These are phyloP conservation scores for Colletotrichum orbiculare DNA, from an alignment of 2,329 filamentous ascomycete genomes.

Conservation along the genomic window DNA sequence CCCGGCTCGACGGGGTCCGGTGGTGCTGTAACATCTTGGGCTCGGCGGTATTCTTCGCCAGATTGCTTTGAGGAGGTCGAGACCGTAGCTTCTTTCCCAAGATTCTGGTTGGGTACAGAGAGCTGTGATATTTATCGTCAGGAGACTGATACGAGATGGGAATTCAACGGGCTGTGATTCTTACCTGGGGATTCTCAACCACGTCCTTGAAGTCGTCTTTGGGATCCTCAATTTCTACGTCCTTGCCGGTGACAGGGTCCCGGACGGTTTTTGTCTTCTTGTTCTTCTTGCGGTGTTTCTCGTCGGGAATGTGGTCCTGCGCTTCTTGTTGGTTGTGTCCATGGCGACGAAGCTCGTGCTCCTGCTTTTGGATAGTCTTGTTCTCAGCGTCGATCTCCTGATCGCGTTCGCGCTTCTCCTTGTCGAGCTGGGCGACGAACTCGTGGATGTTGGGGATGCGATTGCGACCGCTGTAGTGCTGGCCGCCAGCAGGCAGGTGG, in stretches of 20 bases:
- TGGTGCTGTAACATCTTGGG: constrained; percentile 90
- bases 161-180: constrained; percentile 14
- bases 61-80: constrained; percentile 78
- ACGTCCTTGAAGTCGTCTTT: constrained; percentile 75
- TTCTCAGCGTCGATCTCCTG: constrained; percentile 72
- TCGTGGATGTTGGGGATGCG: constrained; percentile 89
- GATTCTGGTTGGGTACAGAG: constrained; percentile 89
- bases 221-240: constrained; percentile 88
- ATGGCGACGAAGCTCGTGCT: constrained; percentile 7
- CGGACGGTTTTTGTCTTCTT: constrained; percentile 77
- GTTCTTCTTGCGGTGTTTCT: constrained; percentile 47
- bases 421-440: constrained; percentile 83
- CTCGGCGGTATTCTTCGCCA: constrained; percentile 82
- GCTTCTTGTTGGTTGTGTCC: constrained; percentile 43
- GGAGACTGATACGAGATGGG: neutral
- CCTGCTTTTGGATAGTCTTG: constrained; percentile 48
- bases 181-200: constrained; percentile 77
- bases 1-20: constrained; percentile 86
- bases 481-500: constrained; percentile 58
- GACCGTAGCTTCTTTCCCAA: constrained; percentile 79
- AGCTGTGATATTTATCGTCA: constrained; percentile 58
- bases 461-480: constrained; percentile 86
- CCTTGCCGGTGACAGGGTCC: constrained; percentile 87
- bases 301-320: constrained; percentile 52
- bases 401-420: constrained; percentile 81